Evolutionary conservation across 345 rosid genomes (phyloP).

Genomic region (Psidium guajava): DNA sequence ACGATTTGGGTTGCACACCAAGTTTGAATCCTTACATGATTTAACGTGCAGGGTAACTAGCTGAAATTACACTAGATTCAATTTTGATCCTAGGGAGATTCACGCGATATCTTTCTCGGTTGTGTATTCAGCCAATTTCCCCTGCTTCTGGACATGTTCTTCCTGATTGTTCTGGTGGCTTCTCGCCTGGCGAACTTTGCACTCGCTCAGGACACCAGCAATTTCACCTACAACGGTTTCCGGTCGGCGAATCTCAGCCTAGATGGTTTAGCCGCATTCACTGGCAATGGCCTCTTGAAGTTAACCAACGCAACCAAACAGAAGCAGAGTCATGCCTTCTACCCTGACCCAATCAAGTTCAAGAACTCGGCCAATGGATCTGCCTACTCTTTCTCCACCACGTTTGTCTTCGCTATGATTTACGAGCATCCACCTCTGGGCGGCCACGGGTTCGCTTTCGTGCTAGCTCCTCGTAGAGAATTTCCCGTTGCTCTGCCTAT

Average conservation of each 20-base stretch:
- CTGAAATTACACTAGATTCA: background rate
- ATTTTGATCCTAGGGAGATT: background rate
- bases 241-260: constrained; percentile 11
- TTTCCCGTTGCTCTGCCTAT: background rate
- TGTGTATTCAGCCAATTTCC: background rate
- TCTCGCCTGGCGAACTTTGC: background rate
- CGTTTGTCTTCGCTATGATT: background rate
- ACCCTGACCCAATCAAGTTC: background rate
- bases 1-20: background rate
- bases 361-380: background rate
- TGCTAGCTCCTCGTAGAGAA: background rate
- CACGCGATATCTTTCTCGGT: background rate
- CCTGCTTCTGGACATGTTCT: background rate
- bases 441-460: background rate
- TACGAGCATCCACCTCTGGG: background rate
- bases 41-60: too few relatives aligned
- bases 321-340: constrained; percentile 29
- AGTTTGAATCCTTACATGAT: background rate
- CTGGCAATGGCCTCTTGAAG: constrained; percentile 24
- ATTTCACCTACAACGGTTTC: background rate
- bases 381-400: too few relatives aligned
- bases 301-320: constrained; percentile 31
- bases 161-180: background rate
- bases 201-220: background rate
- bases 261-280: constrained; percentile 14